These are phyloP conservation scores for Parsonsia alboflavescens DNA, from an alignment of 257 asterid genomes.

Conservation along the genomic window DNA sequence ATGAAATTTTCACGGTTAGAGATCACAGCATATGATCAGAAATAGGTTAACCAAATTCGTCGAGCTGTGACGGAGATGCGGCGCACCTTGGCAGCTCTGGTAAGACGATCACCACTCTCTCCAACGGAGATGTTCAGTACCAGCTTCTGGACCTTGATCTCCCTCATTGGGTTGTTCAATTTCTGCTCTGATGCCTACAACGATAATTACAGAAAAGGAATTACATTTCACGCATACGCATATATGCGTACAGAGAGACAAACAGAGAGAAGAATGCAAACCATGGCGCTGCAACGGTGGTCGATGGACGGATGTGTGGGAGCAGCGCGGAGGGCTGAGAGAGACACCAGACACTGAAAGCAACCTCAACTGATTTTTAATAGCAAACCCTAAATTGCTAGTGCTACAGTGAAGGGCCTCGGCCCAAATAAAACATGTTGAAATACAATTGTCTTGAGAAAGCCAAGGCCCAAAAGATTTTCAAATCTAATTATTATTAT, in stretches of 20 bases:
- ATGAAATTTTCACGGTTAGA: not conserved
- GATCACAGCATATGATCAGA: not conserved
- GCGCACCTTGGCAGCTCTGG: conserved; percentile 48
- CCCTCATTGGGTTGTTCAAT: conserved; percentile 55
- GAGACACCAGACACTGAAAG: not conserved
- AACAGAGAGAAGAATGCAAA: not conserved
- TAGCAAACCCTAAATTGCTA: not conserved
- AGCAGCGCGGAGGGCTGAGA: not conserved
- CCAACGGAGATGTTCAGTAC: conserved; percentile 69
- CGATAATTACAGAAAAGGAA: not conserved
- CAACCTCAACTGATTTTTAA: not conserved
- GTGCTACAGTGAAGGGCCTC: not conserved
- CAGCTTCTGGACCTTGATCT: conserved; percentile 62
- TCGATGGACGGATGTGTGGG: not conserved
- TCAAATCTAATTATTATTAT: not conserved
- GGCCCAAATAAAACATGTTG: not conserved
- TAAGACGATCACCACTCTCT: conserved; percentile 65
- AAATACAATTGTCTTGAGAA: not conserved
- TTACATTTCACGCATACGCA: not conserved
- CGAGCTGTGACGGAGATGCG: not conserved
- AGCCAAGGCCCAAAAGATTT: not conserved
- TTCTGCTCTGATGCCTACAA: conserved; percentile 59
- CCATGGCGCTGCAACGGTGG: conserved; percentile 13
- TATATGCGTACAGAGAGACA: not conserved
- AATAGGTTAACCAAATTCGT: not conserved